These are phyloP conservation scores for Panicum miliaceum DNA, from an alignment of 176 grass and related monocot species.

Conservation along the genomic window DNA sequence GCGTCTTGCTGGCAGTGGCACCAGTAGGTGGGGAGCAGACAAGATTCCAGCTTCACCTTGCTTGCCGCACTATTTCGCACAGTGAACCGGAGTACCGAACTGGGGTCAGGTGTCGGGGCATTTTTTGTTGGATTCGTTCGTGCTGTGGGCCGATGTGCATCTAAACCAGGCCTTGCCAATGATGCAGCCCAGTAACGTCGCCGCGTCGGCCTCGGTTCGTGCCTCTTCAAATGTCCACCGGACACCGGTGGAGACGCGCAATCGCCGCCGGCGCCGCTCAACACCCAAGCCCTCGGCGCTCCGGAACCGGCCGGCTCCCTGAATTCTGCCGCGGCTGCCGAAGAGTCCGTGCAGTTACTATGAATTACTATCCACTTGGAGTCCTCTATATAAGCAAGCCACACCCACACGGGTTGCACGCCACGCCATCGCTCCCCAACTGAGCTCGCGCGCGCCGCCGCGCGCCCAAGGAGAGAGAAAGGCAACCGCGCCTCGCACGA, in stretches of 20 bases:
- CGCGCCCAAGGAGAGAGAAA: too few relatives aligned
- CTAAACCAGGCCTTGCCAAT: background rate
- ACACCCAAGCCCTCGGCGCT: background rate
- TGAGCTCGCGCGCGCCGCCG: too few relatives aligned
- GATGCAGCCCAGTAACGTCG: background rate
- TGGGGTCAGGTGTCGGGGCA: background rate
- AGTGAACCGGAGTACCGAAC: too few relatives aligned
- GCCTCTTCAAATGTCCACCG: too few relatives aligned
- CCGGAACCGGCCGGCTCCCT: background rate
- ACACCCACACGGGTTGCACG: too few relatives aligned
- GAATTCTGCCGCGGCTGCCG: background rate
- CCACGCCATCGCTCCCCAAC: too few relatives aligned
- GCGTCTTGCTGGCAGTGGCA: constrained; percentile 30
- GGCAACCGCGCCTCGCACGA: too few relatives aligned
- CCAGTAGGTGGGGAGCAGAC: background rate
- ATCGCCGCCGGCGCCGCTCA: background rate
- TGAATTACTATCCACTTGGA: too few relatives aligned
- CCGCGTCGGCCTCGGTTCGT: too few relatives aligned
- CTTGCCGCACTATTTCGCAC: background rate
- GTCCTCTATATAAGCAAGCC: background rate
- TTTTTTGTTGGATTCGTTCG: background rate
- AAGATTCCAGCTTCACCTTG: constrained; percentile 15
- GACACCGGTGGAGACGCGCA: too few relatives aligned
- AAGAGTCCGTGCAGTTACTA: background rate
- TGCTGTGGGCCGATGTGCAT: background rate